phyloP scores from a whole-genome alignment of 2,329 filamentous ascomycete genomes.

The Coniochaeta sp. region DNA sequence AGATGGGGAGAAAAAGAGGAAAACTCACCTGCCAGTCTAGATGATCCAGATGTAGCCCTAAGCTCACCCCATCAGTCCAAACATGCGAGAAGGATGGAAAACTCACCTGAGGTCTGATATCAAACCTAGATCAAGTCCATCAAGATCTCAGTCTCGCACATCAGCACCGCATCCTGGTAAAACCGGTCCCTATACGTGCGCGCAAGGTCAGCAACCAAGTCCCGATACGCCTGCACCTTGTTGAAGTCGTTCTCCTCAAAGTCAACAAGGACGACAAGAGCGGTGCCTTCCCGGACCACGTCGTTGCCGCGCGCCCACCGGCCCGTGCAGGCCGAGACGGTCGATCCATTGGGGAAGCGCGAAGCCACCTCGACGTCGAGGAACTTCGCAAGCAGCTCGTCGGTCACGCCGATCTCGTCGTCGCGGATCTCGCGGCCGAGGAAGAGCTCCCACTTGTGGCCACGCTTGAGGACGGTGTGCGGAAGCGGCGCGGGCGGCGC shows the following conservation, averaged over 20 bases:
- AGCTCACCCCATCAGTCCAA: too few relatives aligned
- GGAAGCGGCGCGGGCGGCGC: too few relatives aligned
- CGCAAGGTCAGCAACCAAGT: background rate
- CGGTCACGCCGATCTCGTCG: background rate
- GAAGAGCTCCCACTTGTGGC: background rate
- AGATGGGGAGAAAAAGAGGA: too few relatives aligned
- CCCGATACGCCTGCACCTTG: background rate
- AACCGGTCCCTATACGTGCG: background rate
- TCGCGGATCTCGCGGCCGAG: background rate
- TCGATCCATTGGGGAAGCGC: background rate
- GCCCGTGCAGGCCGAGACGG: background rate
- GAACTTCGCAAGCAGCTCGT: background rate
- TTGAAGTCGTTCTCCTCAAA: background rate
- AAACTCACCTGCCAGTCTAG: too few relatives aligned
- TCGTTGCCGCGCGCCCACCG: background rate
- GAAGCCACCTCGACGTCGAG: background rate
- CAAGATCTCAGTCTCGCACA: background rate
- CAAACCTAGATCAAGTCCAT: background rate
- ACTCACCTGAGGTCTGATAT: too few relatives aligned
- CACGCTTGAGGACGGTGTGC: background rate
- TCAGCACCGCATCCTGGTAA: background rate
- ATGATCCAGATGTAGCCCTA: too few relatives aligned
- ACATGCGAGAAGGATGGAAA: too few relatives aligned
- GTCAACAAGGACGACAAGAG: background rate
- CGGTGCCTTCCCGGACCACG: background rate